These are phyloP conservation scores for Suillus subalutaceus DNA, from an alignment of 768 basidiomycete genomes.

Conservation along the genomic window DNA sequence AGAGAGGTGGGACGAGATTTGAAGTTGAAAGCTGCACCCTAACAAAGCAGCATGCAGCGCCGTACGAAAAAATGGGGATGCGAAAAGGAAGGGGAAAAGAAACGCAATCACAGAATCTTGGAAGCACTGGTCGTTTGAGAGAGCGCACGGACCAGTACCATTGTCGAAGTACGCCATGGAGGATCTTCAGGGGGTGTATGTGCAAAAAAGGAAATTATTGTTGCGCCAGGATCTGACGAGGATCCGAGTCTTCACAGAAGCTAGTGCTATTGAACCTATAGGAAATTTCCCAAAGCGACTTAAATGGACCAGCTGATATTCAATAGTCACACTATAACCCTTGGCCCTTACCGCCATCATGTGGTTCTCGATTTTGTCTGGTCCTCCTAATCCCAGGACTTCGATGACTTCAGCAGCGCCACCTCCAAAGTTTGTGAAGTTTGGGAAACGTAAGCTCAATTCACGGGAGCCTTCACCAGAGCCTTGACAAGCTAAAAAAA, in stretches of 20 bases:
- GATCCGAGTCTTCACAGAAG: too few species aligned
- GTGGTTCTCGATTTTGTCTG: not conserved
- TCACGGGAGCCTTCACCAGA: not conserved
- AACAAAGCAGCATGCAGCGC: not conserved
- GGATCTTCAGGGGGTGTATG: not conserved
- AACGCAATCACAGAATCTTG: not conserved
- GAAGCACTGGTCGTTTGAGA: not conserved
- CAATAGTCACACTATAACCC: too few species aligned
- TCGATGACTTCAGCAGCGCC: not conserved
- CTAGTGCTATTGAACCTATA: too few species aligned
- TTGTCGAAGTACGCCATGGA: not conserved
- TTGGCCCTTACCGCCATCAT: not conserved
- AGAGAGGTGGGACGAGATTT: not conserved
- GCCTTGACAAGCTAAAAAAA: not conserved
- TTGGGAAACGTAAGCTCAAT: not conserved
- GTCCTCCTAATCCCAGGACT: not conserved
- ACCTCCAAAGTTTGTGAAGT: not conserved
- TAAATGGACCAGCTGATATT: too few species aligned
- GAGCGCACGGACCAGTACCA: not conserved
- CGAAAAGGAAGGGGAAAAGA: not conserved
- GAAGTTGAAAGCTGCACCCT: not conserved
- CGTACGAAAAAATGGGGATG: not conserved
- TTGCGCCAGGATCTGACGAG: too few species aligned
- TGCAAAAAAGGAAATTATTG: not conserved
- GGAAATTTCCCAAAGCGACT: too few species aligned